phyloP scores from a whole-genome alignment of 1,139 yeast species.

The Taphrina wiesneri region DNA sequence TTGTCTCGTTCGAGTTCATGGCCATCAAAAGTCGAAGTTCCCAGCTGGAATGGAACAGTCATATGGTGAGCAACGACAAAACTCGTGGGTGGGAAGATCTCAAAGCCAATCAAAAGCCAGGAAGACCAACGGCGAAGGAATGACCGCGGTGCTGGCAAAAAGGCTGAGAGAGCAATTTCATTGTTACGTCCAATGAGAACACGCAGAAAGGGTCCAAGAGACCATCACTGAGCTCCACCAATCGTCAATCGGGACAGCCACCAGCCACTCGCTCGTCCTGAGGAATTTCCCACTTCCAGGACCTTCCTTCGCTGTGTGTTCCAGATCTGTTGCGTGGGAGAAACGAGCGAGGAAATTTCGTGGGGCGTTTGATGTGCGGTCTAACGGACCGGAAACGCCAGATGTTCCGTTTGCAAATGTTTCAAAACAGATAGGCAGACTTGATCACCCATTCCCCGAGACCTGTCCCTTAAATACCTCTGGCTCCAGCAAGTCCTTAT shows the following conservation, averaged over 20 bases:
- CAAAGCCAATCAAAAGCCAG: too few species aligned
- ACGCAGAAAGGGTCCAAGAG: not conserved
- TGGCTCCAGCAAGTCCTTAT: constrained; percentile 4
- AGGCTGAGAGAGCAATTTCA: not conserved
- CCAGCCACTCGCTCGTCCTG: not conserved
- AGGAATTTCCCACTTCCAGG: constrained; percentile 9
- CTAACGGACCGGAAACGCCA: constrained; percentile 18
- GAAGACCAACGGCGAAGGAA: too few species aligned
- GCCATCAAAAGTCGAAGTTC: too few species aligned
- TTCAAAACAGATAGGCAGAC: not conserved
- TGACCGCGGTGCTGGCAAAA: too few species aligned
- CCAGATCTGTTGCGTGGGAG: constrained; percentile 1
- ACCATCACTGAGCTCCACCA: not conserved
- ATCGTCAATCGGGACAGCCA: not conserved
- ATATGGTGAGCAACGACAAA: too few species aligned
- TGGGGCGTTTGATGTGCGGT: constrained; percentile 10
- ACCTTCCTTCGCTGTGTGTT: not conserved
- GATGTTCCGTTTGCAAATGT: constrained; percentile 21
- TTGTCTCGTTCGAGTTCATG: too few species aligned
- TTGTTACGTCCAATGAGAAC: not conserved
- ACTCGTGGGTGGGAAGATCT: too few species aligned
- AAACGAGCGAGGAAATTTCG: not conserved
- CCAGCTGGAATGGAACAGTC: too few species aligned
- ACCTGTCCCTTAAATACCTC: constrained; percentile 10
- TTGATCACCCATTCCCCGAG: constrained; percentile 17